A percentile compares a stretch with the other conserved stretches of the same genome.
These are phyloP conservation scores for Eleusine coracana DNA, from an alignment of 176 grass and related monocot genomes.

Conservation along the genomic window DNA sequence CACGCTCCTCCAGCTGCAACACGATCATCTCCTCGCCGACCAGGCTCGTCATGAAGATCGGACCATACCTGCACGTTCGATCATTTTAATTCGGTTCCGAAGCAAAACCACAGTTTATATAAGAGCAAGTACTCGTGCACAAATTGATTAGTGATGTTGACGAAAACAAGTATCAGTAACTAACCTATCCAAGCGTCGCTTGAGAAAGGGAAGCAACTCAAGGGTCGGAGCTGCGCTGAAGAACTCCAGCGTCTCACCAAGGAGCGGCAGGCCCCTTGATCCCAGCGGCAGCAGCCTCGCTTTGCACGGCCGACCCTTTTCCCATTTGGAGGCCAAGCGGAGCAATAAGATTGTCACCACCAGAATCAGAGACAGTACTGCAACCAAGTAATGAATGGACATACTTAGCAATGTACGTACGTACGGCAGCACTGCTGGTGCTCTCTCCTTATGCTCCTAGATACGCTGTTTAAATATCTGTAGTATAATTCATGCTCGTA, in stretches of 20 bases:
- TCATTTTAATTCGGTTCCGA: too few species aligned
- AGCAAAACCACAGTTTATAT: too few species aligned
- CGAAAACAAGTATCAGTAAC: too few species aligned
- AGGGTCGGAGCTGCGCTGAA: conserved; percentile 42
- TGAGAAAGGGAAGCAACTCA: conserved; percentile 57
- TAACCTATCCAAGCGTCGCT: conserved; percentile 45
- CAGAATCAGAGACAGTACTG: neutral
- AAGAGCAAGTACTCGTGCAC: too few species aligned
- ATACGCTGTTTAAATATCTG: too few species aligned
- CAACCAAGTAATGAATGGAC: neutral
- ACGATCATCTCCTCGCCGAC: conserved; percentile 47
- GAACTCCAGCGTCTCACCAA: conserved; percentile 54
- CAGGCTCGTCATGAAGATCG: conserved; percentile 53
- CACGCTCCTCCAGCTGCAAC: conserved; percentile 58
- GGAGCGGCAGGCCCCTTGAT: conserved; percentile 49
- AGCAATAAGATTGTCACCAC: neutral
- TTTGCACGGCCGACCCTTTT: neutral
- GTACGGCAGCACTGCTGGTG: too few species aligned
- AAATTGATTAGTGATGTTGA: too few species aligned
- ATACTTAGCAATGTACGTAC: neutral
- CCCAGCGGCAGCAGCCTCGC: conserved; percentile 44
- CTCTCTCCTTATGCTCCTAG: too few species aligned
- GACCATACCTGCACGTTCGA: conserved; percentile 43
- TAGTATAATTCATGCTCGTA: too few species aligned
- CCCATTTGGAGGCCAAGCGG: conserved; percentile 26